Percentiles rank a stretch among this genome's conserved stretches.
Evolutionary conservation across 2,329 filamentous ascomycete genomes (phyloP).

Genomic region (Nemania sp.): DNA sequence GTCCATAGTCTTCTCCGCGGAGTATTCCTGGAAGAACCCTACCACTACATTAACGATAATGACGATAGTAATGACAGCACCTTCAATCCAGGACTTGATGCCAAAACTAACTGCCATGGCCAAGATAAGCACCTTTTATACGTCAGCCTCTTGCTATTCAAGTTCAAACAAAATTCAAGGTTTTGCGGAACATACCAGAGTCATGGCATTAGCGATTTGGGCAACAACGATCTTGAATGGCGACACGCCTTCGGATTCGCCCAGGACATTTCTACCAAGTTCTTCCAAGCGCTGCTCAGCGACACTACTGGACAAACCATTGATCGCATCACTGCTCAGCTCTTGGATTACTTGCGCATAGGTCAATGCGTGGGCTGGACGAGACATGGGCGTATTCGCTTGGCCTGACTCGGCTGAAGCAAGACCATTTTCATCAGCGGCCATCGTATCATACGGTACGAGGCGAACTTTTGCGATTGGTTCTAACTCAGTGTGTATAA

Average conservation of each 20-base stretch:
- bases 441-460: slow-evolving; percentile 9
- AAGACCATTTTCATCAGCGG: slow-evolving; percentile 5
- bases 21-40: slow-evolving; percentile 67
- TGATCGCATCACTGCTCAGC: slow-evolving; percentile 63
- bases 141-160: not conserved
- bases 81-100: slow-evolving; percentile 67
- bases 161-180: not conserved
- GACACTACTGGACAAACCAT: slow-evolving; percentile 66
- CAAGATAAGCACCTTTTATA: slow-evolving; percentile 59
- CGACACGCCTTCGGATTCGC: slow-evolving; percentile 66
- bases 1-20: slow-evolving; percentile 68
- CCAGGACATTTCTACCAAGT: slow-evolving; percentile 70
- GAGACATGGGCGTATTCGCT: slow-evolving; percentile 58
- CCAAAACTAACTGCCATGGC: slow-evolving; percentile 66
- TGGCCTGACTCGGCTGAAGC: slow-evolving; percentile 38
- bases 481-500: not conserved
- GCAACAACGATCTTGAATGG: slow-evolving; percentile 69
- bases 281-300: slow-evolving; percentile 64
- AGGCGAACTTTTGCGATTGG: not conserved
- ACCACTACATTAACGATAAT: slow-evolving; percentile 65
- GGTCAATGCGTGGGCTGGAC: slow-evolving; percentile 67
- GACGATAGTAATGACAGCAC: slow-evolving; percentile 64
- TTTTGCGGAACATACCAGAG: slow-evolving; percentile 58
- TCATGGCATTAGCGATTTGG: slow-evolving; percentile 76
- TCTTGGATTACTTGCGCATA: slow-evolving; percentile 62